Conservation (phyloP, 495 filamentous ascomycete species). For the Alectoria sarmentosa region DNA sequence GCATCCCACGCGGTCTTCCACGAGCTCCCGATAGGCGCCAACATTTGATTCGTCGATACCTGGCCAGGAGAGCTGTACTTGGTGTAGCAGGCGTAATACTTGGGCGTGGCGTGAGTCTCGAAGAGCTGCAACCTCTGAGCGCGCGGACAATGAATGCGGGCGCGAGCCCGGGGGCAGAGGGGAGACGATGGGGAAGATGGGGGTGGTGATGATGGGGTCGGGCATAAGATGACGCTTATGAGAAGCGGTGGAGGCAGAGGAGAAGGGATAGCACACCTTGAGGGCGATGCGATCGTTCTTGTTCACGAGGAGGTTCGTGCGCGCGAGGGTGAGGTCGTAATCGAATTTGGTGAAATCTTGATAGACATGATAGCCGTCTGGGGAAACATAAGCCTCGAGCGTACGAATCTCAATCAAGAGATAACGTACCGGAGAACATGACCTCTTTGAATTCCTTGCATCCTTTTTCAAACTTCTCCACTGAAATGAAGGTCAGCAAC, state of each 20-base stretch:
- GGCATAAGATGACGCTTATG: neutral
- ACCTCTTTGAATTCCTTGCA: slow-evolving; percentile 20
- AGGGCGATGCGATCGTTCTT: slow-evolving; percentile 34
- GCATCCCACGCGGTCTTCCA: slow-evolving; percentile 34
- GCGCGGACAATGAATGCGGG: slow-evolving; percentile 5
- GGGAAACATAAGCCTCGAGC: neutral
- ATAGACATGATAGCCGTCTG: slow-evolving; percentile 44
- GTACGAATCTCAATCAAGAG: neutral
- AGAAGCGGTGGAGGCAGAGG: slow-evolving; percentile 7
- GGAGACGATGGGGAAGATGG: slow-evolving; percentile 2
- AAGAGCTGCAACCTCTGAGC: slow-evolving; percentile 41
- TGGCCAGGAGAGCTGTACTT: slow-evolving; percentile 34
- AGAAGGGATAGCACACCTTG: slow-evolving; percentile 28
- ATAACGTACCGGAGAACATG: slow-evolving; percentile 20
- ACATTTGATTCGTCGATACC: slow-evolving; percentile 23
- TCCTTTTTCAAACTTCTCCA: slow-evolving; percentile 23
- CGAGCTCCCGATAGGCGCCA: slow-evolving; percentile 31
- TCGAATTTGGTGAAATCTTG: slow-evolving; percentile 40
- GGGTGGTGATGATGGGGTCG: slow-evolving; percentile 7
- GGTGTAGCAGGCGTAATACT: slow-evolving; percentile 38
- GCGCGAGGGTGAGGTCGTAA: slow-evolving; percentile 42
- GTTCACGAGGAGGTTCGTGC: slow-evolving; percentile 35
- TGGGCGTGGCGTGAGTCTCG: slow-evolving; percentile 40
- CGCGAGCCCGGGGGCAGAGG: slow-evolving; percentile 12
- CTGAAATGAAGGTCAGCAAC: slow-evolving; percentile 12